Conservation (phyloP, 129 eudicot genomes). For the Chrysanthemum lavandulifolium region DNA sequence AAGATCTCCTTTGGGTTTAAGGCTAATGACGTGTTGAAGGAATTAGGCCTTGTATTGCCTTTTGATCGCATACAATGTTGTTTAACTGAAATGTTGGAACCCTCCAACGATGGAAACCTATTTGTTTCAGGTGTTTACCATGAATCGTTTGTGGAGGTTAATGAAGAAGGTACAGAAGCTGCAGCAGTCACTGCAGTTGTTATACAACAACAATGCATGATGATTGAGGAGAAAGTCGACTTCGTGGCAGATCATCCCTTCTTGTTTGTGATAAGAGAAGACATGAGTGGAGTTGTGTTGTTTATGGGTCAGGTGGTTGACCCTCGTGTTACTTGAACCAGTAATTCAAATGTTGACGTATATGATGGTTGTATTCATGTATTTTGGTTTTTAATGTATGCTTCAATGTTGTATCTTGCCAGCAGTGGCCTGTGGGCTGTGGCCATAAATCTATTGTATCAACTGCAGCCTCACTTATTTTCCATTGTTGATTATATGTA, state of each 20-base stretch:
- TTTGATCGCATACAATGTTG: not conserved
- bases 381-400: not conserved
- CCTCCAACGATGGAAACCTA: not conserved
- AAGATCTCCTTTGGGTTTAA: slow-evolving; percentile 5
- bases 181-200: not conserved
- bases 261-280: slow-evolving; percentile 23
- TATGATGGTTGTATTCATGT: not conserved
- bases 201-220: not conserved
- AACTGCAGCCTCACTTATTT: too few species aligned
- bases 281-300: slow-evolving; percentile 51
- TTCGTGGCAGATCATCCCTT: slow-evolving; percentile 6
- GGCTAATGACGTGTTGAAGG: not conserved
- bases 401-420: not conserved
- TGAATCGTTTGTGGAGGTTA: not conserved
- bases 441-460: too few species aligned
- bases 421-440: too few species aligned
- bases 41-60: not conserved
- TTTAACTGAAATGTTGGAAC: not conserved
- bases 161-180: not conserved
- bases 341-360: not conserved
- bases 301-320: slow-evolving; percentile 5
- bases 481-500: too few species aligned
- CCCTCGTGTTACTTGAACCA: not conserved
- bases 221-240: not conserved
- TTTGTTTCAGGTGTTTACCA: not conserved